These are phyloP conservation scores for Exophiala alcalophila DNA, from an alignment of 2,329 filamentous ascomycete species.

Conservation along the genomic window DNA sequence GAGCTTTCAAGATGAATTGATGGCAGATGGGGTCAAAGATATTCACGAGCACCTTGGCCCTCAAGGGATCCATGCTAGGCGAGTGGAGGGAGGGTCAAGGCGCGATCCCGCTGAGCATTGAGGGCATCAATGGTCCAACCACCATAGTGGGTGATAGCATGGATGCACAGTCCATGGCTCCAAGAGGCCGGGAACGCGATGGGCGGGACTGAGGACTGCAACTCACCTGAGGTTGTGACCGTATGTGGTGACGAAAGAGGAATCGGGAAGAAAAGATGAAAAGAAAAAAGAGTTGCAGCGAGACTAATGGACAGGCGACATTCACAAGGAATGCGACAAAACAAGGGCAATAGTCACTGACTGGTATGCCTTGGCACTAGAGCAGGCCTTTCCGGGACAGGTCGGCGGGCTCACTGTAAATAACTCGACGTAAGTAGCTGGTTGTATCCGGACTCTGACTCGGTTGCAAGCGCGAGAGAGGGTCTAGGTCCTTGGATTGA, in stretches of 20 bases:
- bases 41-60: constrained; percentile 24
- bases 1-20: constrained; percentile 15
- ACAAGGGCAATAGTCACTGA: constrained; percentile 23
- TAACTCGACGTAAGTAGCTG: constrained; percentile 11
- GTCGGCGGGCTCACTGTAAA: constrained; percentile 5
- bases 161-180: constrained; percentile 20
- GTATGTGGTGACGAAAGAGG: constrained; percentile 5
- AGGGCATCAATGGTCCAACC: constrained; percentile 16
- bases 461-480: constrained; percentile 1
- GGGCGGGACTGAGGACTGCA: constrained; percentile 1
- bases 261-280: constrained; percentile 8
- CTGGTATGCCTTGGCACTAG: constrained; percentile 26
- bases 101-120: constrained; percentile 14
- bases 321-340: constrained; percentile 19
- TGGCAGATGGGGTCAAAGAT: constrained; percentile 11
- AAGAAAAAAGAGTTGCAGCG: constrained; percentile 7
- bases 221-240: constrained; percentile 18
- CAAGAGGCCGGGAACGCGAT: background rate
- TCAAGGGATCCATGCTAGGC: constrained; percentile 25
- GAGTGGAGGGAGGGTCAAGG: constrained; percentile 25
- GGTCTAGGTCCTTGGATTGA: constrained; percentile 13
- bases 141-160: constrained; percentile 9
- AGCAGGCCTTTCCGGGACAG: constrained; percentile 14
- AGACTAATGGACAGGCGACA: constrained; percentile 14
- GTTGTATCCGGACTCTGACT: constrained; percentile 8